Evolutionary conservation across 495 filamentous ascomycete species (phyloP), one percentile per base, ranked within the genome.

Genomic region (Bacidia gigantensis): DNA sequence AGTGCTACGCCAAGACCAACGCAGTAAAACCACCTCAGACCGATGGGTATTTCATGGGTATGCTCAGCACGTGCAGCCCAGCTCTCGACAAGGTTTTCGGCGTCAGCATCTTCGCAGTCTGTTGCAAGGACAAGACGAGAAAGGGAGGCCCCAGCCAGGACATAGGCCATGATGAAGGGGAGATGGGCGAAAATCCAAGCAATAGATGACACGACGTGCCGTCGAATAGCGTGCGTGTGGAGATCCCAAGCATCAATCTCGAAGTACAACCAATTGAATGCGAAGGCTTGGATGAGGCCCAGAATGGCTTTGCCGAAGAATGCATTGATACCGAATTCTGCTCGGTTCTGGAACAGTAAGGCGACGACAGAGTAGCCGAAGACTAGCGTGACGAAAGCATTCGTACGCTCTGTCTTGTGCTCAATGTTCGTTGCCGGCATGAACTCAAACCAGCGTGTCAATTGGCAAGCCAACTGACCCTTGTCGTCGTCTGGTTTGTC

Each of bases 211-310:
- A 46, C 20, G 22, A 24, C 3, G 43, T 64, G 66, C 21, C 77
- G 62, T 20, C 78, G 66, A 49, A 81, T 80, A 24, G 77, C 77
- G 63, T 81, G 78, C 3, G 64, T 61, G 46, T 68, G 69, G 18
- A 81, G 62, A 56, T 78, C 76, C 48, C 62, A 66, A 24, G 66
- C 66, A 61, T 81, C 78, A 29, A 81, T 68, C 58, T 80, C 77
- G 51, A 81, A 81, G 58, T 81, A 81, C 12, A 81, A 64, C 77
- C 77, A 80, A 59, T 80, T 80, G 65, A 80, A 79, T 51, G 67
- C 63, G 56, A 77, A 81, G 1, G 75, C 75, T 56, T 79, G 77
- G 24, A 50, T 38, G n/a, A 50, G 18, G 22, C 47, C 47, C 9
- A 50, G 47, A 3, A 50, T 38, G 5, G 47, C 47, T 38, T 50